phyloP scores from a whole-genome alignment of 768 basidiomycete species.

The Xanthoconium stramineum region DNA sequence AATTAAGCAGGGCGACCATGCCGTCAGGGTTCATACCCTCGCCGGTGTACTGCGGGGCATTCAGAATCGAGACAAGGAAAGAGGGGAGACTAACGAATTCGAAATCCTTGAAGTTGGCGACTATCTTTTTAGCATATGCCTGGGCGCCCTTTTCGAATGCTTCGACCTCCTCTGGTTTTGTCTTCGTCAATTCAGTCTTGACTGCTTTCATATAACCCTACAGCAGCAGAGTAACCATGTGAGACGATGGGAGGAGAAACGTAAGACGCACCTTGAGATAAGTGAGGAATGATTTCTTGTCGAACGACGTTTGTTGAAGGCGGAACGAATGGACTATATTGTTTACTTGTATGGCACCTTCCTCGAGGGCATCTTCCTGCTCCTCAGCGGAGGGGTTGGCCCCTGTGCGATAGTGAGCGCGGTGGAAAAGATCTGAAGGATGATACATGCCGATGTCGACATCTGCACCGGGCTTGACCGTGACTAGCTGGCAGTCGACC shows the following conservation, averaged over 20 bases:
- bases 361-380: slow-evolving; percentile 73
- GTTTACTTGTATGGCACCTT: slow-evolving; percentile 75
- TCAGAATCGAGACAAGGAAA: background rate
- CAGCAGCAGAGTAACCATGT: background rate
- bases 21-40: slow-evolving; percentile 83
- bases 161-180: slow-evolving; percentile 56
- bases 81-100: slow-evolving; percentile 69
- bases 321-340: slow-evolving; percentile 92
- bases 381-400: slow-evolving; percentile 95
- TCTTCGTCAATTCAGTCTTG: slow-evolving; percentile 59
- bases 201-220: slow-evolving; percentile 94
- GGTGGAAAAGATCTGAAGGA: background rate
- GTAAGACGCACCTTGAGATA: slow-evolving; percentile 68
- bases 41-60: slow-evolving; percentile 55
- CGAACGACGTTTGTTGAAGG: slow-evolving; percentile 74
- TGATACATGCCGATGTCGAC: slow-evolving; percentile 76
- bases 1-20: slow-evolving; percentile 93
- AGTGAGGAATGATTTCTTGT: slow-evolving; percentile 82
- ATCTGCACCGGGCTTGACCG: slow-evolving; percentile 69
- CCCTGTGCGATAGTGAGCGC: slow-evolving; percentile 44
- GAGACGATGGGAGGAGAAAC: background rate
- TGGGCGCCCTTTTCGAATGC: slow-evolving; percentile 81
- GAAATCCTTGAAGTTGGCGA: slow-evolving; percentile 88
- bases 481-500: slow-evolving; percentile 75
- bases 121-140: slow-evolving; percentile 81